Base-by-base conservation (phyloP, 148 eudicot genomes). In the Linanthus parryae region DNA sequence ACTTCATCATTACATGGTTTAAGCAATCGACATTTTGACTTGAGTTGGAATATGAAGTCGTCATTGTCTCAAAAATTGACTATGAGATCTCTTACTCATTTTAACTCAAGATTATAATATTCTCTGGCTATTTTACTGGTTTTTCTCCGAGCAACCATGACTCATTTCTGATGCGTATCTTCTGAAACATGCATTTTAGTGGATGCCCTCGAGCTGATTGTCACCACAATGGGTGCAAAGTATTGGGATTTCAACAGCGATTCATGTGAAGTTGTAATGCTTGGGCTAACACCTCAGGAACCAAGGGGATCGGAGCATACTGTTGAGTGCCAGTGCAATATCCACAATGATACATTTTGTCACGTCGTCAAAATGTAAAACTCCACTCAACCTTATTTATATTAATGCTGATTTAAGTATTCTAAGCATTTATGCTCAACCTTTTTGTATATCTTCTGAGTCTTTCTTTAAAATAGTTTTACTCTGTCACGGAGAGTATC, bases 291-390 rank as follows among this genome's bases (percentile, higher is more conserved):
- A 17, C 20, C 58, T 8, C 42, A 53, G 50, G 25, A 57, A 48
- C 72, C 84, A 20, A 20, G n/a, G 16, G 68, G 54, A 29, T 62
- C 76, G 44, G 65, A 62, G 21, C 58, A 67, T 38, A 40, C 22
- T 20, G 59, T 84, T 56, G 41, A 35, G 12, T 84, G 94, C 65
- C 69, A 61, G 39, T 84, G 94, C 73, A 54, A 59, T 12, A 48
- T 37, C 29, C 74, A 58, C 21, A 78, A 73, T 55, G 65, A 58
- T 58, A 66, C 78, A 12, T 35, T 46, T 46, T 84, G 94, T 44
- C 88, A 78, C 54, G 82, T 81, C 40, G 74, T 68, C 51, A 66
- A 34, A 45, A 70, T 84, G 94, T 84, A 77, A 46, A 10, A n/a
- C 57, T 48, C 58, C n/a, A n/a, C 57, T 22, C 42, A 44, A 18